A percentile compares a stretch with the other conserved stretches of the same genome.
These are phyloP conservation scores for Castanea mollissima DNA, from an alignment of 306 rosid species.

Conservation along the genomic window DNA sequence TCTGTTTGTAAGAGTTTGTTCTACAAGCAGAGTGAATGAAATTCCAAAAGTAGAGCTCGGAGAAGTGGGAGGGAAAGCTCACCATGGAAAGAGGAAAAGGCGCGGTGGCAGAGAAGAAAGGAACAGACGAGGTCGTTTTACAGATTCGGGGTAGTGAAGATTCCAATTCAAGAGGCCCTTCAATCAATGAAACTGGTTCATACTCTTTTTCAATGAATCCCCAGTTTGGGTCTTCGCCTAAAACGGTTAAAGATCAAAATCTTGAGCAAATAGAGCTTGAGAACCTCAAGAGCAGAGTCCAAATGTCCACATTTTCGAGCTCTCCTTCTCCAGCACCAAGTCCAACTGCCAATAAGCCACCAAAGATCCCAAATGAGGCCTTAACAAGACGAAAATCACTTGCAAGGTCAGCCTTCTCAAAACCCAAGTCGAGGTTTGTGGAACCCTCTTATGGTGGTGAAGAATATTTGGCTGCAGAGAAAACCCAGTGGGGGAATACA, in stretches of 20 bases:
- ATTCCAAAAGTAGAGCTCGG: neutral
- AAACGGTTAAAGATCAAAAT: conserved; percentile 20
- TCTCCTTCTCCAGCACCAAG: conserved; percentile 30
- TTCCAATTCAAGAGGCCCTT: neutral
- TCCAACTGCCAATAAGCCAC: conserved; percentile 30
- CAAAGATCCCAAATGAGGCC: conserved; percentile 31
- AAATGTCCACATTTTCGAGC: conserved; percentile 17
- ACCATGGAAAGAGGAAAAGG: conserved; percentile 33
- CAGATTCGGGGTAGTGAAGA: conserved; percentile 36
- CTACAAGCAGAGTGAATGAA: neutral
- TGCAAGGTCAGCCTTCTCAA: conserved; percentile 46
- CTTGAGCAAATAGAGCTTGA: conserved; percentile 35
- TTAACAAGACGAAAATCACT: conserved; percentile 23
- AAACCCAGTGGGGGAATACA: conserved; percentile 1
- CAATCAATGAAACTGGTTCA: conserved; percentile 10
- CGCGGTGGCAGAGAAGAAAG: conserved; percentile 40
- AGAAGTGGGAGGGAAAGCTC: neutral
- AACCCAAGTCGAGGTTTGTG: conserved; percentile 64
- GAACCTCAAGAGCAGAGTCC: conserved; percentile 11
- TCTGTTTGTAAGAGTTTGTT: neutral
- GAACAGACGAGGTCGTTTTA: conserved; percentile 51
- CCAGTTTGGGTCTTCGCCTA: conserved; percentile 29
- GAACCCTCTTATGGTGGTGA: conserved; percentile 44
- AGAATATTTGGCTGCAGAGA: conserved; percentile 27
- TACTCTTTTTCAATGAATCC: conserved; percentile 16